Evolutionary conservation across 2,329 filamentous ascomycete genomes (phyloP).

Genomic region (Dactylonectria estremocensis): DNA sequence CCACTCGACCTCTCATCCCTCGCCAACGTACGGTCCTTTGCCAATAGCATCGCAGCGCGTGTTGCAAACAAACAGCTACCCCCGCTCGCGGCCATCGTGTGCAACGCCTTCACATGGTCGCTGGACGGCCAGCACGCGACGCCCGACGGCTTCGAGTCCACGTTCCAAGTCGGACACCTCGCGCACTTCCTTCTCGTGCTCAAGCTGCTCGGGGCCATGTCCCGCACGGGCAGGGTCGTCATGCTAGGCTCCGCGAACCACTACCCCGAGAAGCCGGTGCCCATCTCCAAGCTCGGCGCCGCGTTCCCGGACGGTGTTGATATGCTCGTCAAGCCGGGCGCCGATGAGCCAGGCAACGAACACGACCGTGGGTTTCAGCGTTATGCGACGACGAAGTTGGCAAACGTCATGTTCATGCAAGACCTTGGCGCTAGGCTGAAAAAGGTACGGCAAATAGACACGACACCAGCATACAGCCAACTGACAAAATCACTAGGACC

Average conservation of each 20-base stretch:
- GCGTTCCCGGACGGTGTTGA: constrained; percentile 30
- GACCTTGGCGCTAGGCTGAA: constrained; percentile 38
- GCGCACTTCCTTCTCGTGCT: constrained; percentile 43
- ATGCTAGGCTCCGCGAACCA: constrained; percentile 36
- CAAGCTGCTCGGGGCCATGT: constrained; percentile 38
- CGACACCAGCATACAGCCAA: constrained; percentile 26
- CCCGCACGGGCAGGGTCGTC: constrained; percentile 24
- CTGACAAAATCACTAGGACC: constrained; percentile 31
- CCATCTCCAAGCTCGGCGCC: constrained; percentile 31
- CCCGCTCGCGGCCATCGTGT: constrained; percentile 37
- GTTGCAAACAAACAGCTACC: constrained; percentile 25
- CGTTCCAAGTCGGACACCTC: constrained; percentile 42
- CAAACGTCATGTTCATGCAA: constrained; percentile 47
- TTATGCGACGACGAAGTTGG: constrained; percentile 42
- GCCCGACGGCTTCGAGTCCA: constrained; percentile 33
- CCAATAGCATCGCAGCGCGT: constrained; percentile 4
- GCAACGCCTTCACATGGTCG: constrained; percentile 41
- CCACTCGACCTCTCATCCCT: constrained; percentile 35
- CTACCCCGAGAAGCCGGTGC: constrained; percentile 33
- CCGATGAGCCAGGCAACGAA: constrained; percentile 29
- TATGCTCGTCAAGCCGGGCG: constrained; percentile 14
- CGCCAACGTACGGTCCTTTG: constrained; percentile 24
- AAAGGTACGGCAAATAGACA: constrained; percentile 18
- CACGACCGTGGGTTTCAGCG: constrained; percentile 43
- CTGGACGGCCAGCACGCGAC: constrained; percentile 29